Base-by-base conservation (phyloP, 805 yeast genomes). In the Alloascoidea africana region DNA sequence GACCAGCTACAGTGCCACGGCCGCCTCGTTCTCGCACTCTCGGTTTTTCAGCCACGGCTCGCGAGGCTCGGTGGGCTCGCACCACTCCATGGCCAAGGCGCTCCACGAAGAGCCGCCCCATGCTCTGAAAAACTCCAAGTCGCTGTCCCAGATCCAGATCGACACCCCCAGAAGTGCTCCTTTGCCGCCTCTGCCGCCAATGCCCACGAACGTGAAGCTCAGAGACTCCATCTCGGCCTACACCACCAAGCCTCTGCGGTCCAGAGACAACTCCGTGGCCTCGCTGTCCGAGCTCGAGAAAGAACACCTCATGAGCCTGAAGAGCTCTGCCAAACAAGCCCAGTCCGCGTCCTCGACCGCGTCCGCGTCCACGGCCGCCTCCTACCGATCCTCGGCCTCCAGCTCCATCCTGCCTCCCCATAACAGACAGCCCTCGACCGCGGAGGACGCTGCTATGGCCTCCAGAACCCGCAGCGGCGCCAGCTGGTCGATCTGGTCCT, bases 151-250 rank as follows among this genome's bases (percentile, higher is more conserved):
- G 8, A 8, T 23, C 13, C 8, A 8, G n/a, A n/a, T n/a, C n/a
- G 30, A n/a, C n/a, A 8, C 30, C n/a, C 30, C 30, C 30, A 23
- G 30, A 23, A 23, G 30, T 23, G 30, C 30, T 8, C n/a, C 30
- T 8, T 23, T 23, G 13, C 30, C 30, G 30, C 30, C 30, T 8
- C 30, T 23, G 13, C 30, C 30, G n/a, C 8, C 8, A 23, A 8
- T n/a, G n/a, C n/a, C 30, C n/a, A n/a, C n/a, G n/a, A n/a, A n/a
- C n/a, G n/a, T n/a, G n/a, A n/a, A n/a, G n/a, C n/a, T n/a, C n/a
- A 23, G 30, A 23, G 30, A 23, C n/a, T 23, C 30, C 8, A 8
- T 23, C 30, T 23, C 30, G 30, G 30, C 30, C 30, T 23, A 23
- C n/a, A 23, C 30, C 8, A 23, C 30, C 8, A 8, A 23, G n/a